Conservation (phyloP, 2,329 filamentous ascomycete genomes). For the Cytospora schulzeri region DNA sequence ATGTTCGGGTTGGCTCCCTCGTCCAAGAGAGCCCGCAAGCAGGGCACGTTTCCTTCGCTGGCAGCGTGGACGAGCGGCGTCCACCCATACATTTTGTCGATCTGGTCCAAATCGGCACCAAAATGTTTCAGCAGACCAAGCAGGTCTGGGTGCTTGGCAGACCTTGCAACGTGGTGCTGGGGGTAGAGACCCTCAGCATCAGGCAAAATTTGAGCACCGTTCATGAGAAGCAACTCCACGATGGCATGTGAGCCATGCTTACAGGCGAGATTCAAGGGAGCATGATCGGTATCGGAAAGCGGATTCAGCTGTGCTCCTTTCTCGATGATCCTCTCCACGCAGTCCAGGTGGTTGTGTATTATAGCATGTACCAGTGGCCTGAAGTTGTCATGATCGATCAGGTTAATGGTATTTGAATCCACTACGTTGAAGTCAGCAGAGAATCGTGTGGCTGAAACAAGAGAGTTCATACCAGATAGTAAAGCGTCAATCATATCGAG, state of each 20-base stretch:
- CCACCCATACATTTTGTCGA: conserved; percentile 97
- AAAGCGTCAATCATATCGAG: conserved; percentile 80
- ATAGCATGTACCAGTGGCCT: conserved; percentile 95
- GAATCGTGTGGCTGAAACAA: not conserved
- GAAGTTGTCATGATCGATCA: conserved; percentile 95
- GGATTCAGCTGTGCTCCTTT: conserved; percentile 85
- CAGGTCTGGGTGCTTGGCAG: conserved; percentile 78
- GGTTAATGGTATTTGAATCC: conserved; percentile 74
- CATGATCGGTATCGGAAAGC: conserved; percentile 83
- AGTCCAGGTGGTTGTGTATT: conserved; percentile 80
- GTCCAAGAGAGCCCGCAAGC: conserved; percentile 78
- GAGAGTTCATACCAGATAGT: conserved; percentile 56
- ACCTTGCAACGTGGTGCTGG: conserved; percentile 93
- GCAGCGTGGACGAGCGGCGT: conserved; percentile 95
- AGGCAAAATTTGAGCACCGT: conserved; percentile 79
- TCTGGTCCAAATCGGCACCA: conserved; percentile 86
- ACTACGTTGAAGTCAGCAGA: conserved; percentile 25
- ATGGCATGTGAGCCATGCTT: conserved; percentile 87
- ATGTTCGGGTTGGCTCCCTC: conserved; percentile 77
- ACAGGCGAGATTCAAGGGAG: conserved; percentile 91
- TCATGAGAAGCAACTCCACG: conserved; percentile 79
- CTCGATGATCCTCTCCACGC: conserved; percentile 75
- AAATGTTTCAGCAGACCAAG: conserved; percentile 80
- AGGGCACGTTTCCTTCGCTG: conserved; percentile 91
- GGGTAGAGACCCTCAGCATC: conserved; percentile 96